Evolutionary conservation across 495 filamentous ascomycete genomes (phyloP), one percentile per base, ranked within the genome.

Genomic region (Annulohypoxylon moriforme): DNA sequence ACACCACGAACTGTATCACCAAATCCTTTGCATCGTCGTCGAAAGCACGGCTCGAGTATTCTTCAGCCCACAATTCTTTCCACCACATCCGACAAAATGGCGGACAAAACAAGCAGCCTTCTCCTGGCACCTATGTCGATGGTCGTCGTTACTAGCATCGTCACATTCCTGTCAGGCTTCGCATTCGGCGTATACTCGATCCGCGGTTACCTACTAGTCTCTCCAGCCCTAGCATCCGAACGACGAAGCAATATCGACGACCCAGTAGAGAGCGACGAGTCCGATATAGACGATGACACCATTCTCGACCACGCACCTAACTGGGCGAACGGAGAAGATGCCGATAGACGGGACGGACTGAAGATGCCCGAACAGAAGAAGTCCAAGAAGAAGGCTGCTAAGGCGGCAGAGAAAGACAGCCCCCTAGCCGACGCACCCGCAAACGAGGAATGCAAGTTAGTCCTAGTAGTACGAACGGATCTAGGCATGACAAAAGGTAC

Each of bases 401-500:
- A 67, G 60, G 52, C 44, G 18, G 44, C 62, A 24, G 52, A 64
- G 1, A 40, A 69, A 16, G 36, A 67, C 18, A 2, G 55, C 38
- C 42, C 64, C 7, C 13, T 70, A 49, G 80, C 83, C 57, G 80
- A 80, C 33, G 80, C 81, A 3, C 79, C 81, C 33, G 85, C 85
- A 62, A 85, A 78, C 6, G 95, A 98, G 75, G 94, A 97, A 72
- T 97, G 94, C 82, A 99, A 99, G 78, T 82, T 99, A 53, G 94
- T 98, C 18, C 83, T 99, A 20, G 93, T 97, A 13, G 94, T 98
- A 34, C 82, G 96, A 71, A 97, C 92, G 24, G 96, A 99, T 81
- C 78, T 99, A 74, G 94, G 94, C 49, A 99, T 99, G 96, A 93
- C 91, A 7, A 97, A 96, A 85, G 94, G 94, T 95, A 83, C 50